Evolutionary conservation across 2,329 filamentous ascomycete genomes (phyloP).

Genomic region (Ceratocystis alfenasii): DNA sequence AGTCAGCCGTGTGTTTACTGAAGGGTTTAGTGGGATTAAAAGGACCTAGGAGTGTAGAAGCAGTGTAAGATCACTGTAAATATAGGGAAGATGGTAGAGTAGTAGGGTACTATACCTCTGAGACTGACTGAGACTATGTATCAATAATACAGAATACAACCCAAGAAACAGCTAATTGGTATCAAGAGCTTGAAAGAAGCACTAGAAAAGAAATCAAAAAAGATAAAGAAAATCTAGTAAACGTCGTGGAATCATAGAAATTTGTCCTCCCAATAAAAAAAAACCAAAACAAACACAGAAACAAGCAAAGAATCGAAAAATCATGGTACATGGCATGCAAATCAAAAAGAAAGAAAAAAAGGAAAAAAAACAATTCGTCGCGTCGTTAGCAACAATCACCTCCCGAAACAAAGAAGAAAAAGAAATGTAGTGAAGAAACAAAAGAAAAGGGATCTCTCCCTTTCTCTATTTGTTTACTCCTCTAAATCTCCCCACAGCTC

Average conservation of each 20-base stretch:
- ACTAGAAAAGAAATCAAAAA: not conserved
- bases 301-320: not conserved
- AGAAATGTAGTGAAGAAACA: not conserved
- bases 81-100: no score
- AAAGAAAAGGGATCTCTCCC: slow-evolving; percentile 20
- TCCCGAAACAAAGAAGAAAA: not conserved
- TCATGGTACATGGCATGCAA: not conserved
- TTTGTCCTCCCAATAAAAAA: not conserved
- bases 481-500: slow-evolving; percentile 39
- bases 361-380: not conserved
- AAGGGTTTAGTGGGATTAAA: no score
- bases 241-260: slow-evolving; percentile 4
- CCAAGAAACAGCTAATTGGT: not conserved
- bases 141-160: not conserved
- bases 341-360: not conserved
- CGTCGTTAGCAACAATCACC: no score
- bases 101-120: no score
- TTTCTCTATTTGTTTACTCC: slow-evolving; percentile 22
- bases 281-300: not conserved
- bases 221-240: slow-evolving; percentile 9
- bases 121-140: no score
- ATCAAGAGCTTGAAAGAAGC: not conserved
- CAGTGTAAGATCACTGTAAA: no score
- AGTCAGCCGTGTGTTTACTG: no score
- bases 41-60: no score